phyloP scores from a whole-genome alignment of 1,284 basidiomycete genomes.

The Pseudomicrostroma phylloplanum region DNA sequence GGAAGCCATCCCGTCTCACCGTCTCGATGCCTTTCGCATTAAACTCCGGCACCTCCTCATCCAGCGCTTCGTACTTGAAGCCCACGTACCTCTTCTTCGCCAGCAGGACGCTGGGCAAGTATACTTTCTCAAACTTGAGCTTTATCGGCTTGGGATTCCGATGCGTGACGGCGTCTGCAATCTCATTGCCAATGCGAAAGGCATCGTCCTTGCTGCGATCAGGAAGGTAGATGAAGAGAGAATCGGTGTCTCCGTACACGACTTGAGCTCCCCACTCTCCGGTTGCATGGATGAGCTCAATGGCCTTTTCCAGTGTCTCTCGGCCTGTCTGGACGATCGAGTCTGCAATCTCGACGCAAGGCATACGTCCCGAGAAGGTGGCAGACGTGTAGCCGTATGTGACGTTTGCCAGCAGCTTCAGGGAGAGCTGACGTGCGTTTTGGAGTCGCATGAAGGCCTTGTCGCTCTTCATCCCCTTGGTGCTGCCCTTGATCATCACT shows the following conservation, averaged over 20 bases:
- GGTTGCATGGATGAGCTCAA: constrained; percentile 69
- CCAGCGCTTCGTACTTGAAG: constrained; percentile 80
- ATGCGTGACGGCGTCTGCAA: constrained; percentile 77
- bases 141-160: constrained; percentile 85
- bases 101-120: constrained; percentile 83
- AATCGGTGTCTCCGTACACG: constrained; percentile 98
- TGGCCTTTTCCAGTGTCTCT: constrained; percentile 92
- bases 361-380: constrained; percentile 91
- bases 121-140: constrained; percentile 98
- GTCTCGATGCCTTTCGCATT: constrained; percentile 99
- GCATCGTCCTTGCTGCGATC: constrained; percentile 88
- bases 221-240: constrained; percentile 79
- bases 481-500: constrained; percentile 92
- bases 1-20: constrained; percentile 67
- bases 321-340: constrained; percentile 93
- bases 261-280: constrained; percentile 82
- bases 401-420: constrained; percentile 49
- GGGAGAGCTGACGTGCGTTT: constrained; percentile 42
- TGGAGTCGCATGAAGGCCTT: constrained; percentile 54
- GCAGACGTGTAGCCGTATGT: constrained; percentile 87
- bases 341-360: constrained; percentile 94
- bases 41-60: constrained; percentile 72
- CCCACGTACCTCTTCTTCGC: constrained; percentile 97
- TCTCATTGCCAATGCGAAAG: constrained; percentile 83
- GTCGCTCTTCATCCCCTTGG: constrained; percentile 72